Base-by-base conservation (phyloP, 345 rosid species). In the Firmiana major region DNA sequence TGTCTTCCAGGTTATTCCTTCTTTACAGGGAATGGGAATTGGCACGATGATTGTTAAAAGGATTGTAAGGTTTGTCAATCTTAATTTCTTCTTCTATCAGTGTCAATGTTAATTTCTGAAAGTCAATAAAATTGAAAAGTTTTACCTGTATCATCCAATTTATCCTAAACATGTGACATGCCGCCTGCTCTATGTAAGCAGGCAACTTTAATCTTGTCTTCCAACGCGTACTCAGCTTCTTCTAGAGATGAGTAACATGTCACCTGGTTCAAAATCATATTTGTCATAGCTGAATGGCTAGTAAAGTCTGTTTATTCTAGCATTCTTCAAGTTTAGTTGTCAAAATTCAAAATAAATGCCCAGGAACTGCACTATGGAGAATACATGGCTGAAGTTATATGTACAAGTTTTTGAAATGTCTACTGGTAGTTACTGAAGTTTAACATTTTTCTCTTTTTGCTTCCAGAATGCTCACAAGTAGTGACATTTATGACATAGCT, bases 401-500 rank as follows among this genome's bases (percentile, higher is more conserved):
- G 0, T 70, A 24, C 45, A 13, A 31, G 26, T 71, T 51, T 51
- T 12, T 26, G 22, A 57, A 57, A 66, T 66, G 11, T 42, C 9
- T 63, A 15, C 43, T 26, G 48, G 36, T 51, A 38, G 55, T 48
- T n/a, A 8, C 63, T 72, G 26, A 49, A 54, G 22, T 38, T 66
- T 36, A 51, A 51, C 24, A 22, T 36, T 59, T 45, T n/a, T 11
- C 22, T 65, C 34, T 22, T 40, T 76, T 81, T 78, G 67, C 62
- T 59, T 67, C 58, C 89, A 90, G 97, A 83, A 84, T 83, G 71
- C 90, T 95, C 73, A 89, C 90, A 53, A 81, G 84, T 74, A 86
- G 83, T 84, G 96, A 86, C 46, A 87, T 93, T 67, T 90, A 91
- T 46, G 99, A 92, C 93, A 93, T 92, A 80, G 85, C 92, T 49